phyloP scores from a whole-genome alignment of 2,329 filamentous ascomycete species.

The Penicillium digitatum region DNA sequence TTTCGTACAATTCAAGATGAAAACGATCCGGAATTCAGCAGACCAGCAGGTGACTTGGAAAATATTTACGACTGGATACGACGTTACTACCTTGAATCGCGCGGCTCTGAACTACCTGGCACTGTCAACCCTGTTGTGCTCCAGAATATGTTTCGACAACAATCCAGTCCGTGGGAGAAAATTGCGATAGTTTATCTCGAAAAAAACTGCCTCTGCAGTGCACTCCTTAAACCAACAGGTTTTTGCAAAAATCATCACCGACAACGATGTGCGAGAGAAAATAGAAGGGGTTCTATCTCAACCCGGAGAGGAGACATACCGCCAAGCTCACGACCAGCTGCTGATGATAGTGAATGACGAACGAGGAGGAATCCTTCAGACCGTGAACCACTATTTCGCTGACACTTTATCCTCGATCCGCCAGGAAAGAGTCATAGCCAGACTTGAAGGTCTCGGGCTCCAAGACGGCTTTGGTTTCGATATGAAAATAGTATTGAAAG shows the following conservation, averaged over 20 bases:
- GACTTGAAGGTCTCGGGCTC: slow-evolving; percentile 6
- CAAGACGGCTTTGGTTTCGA: neutral
- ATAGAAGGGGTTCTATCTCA: too few species aligned
- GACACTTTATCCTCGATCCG: slow-evolving; percentile 34
- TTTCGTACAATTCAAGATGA: slow-evolving; percentile 9
- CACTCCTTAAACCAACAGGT: too few species aligned
- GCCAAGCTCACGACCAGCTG: slow-evolving; percentile 39
- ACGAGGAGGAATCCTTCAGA: slow-evolving; percentile 44
- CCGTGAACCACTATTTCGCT: slow-evolving; percentile 52
- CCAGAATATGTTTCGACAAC: slow-evolving; percentile 18
- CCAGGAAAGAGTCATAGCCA: slow-evolving; percentile 9
- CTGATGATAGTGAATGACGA: slow-evolving; percentile 53
- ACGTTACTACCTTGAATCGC: slow-evolving; percentile 13
- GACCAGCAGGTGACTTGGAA: neutral
- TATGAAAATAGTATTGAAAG: slow-evolving; percentile 7
- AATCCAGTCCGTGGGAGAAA: slow-evolving; percentile 14
- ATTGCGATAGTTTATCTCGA: too few species aligned
- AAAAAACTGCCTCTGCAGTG: neutral
- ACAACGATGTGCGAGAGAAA: neutral
- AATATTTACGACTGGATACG: slow-evolving; percentile 21
- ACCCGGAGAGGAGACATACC: slow-evolving; percentile 41
- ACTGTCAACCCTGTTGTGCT: slow-evolving; percentile 21
- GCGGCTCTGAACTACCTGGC: slow-evolving; percentile 21
- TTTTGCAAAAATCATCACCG: too few species aligned
- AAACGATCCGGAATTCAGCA: slow-evolving; percentile 4